Conservation (phyloP, 345 rosid species). For the Jatropha curcas region DNA sequence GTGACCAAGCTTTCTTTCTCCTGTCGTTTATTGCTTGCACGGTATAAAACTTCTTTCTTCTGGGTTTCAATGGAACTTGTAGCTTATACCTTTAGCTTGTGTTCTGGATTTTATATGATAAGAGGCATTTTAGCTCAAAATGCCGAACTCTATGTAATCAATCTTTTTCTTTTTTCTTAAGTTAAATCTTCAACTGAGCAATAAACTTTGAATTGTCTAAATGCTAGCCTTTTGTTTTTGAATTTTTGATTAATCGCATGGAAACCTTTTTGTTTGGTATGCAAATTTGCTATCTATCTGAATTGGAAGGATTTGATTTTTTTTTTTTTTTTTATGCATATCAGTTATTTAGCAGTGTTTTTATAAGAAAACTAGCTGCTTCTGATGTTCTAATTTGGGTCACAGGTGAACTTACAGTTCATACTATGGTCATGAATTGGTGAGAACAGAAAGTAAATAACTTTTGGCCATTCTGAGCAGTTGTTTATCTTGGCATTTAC, state of each 20-base stretch:
- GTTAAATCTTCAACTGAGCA: too few species aligned
- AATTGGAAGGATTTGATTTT: not conserved
- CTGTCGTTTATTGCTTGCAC: constrained; percentile 78
- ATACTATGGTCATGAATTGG: not conserved
- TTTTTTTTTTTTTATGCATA: not conserved
- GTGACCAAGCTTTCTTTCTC: constrained; percentile 77
- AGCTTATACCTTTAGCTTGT: not conserved
- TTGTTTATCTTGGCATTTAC: not conserved
- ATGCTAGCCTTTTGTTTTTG: too few species aligned
- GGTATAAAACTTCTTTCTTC: constrained; percentile 39
- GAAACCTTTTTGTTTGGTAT: not conserved
- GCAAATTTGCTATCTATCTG: not conserved
- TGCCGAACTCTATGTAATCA: too few species aligned
- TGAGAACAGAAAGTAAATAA: not conserved
- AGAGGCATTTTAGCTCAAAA: too few species aligned
- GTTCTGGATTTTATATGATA: not conserved
- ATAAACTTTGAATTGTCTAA: too few species aligned
- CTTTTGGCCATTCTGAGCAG: not conserved
- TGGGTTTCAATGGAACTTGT: not conserved
- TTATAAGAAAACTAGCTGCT: not conserved
- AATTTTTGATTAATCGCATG: too few species aligned
- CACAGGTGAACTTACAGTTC: not conserved
- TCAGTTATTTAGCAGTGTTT: too few species aligned
- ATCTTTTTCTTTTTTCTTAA: too few species aligned
- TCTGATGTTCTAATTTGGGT: not conserved